Base-by-base conservation (phyloP, 2,329 filamentous ascomycete species). In the Neophaeococcomyces aloes region DNA sequence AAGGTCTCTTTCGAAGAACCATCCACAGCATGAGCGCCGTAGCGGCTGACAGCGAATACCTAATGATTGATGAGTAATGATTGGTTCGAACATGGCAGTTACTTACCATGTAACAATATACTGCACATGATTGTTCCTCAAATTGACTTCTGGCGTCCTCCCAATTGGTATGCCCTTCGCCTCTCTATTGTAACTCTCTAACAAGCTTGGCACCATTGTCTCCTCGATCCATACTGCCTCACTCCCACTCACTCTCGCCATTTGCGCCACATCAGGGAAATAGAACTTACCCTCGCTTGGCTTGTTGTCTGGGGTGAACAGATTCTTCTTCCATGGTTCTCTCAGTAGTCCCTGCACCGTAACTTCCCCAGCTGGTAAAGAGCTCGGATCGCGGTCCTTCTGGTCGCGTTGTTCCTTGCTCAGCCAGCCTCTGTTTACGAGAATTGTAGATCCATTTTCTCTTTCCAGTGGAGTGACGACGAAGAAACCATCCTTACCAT, bases 81-180 rank as follows among this genome's bases (percentile, higher is more conserved):
- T 36, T 38, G 46, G 35, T 37, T 23, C 14, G 40, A 29, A 45
- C 15, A 37, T 14, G 18, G 14, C 31, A 38, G 33, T 29, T 25
- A 65, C 79, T 59, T 77, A 96, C 91, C 91, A 98, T 53, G 91
- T 98, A 64, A 95, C 91, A 55, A 98, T 98, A 65, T 98, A 98
- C 70, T 96, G 91, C 51, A 86, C 80, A 65, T 98, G 91, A 65
- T 94, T 96, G 62, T 98, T 98, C 61, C 86, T 78, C 59, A 98
- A 69, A 61, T 93, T 94, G 48, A 98, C 88, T 65, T 94, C 86
- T 3, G 91, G 76, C 5, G 86, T 69, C 59, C 89, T 76, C 11
- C 88, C 91, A 59, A 95, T 89, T 1, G 91, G 91, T 47, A 95
- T 81, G 21, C 91, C 91, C 56, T 82, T 83, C 11, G 75, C 72